phyloP scores from a whole-genome alignment of 148 eudicot species.

The Cornus florida region DNA sequence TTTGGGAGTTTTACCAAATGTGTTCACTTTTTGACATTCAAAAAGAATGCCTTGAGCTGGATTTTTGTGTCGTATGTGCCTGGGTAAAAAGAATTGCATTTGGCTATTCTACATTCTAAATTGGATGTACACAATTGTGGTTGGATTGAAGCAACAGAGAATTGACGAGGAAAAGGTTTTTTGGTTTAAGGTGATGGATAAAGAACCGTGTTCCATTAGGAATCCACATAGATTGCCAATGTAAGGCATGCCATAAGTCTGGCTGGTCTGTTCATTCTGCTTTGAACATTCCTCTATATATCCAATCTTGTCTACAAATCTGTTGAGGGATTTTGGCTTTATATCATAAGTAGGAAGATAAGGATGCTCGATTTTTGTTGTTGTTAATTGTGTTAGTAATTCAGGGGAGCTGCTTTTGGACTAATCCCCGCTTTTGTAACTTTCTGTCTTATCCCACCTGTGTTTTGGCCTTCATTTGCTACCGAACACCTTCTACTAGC shows the following conservation, averaged over 20 bases:
- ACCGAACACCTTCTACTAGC: neutral
- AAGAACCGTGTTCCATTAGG: no score
- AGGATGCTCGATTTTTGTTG: neutral
- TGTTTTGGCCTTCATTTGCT: neutral
- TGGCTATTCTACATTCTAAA: no score
- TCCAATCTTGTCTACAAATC: neutral
- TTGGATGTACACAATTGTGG: no score
- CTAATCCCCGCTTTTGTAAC: neutral
- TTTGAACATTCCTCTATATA: neutral
- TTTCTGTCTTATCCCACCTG: no score
- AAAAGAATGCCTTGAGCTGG: no score
- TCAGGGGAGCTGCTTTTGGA: neutral
- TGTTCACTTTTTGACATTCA: no score
- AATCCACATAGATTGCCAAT: neutral
- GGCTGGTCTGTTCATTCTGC: neutral
- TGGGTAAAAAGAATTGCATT: no score
- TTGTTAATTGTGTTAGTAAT: neutral
- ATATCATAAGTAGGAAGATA: neutral
- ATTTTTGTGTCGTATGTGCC: no score
- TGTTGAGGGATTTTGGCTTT: slow-evolving; percentile 11
- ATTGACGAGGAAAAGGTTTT: no score
- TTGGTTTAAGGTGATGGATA: no score
- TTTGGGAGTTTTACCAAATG: no score
- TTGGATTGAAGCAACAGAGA: no score
- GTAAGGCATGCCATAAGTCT: neutral